Conservation (phyloP, 345 rosid genomes). For the rapeseed (Brassica napus) region DNA sequence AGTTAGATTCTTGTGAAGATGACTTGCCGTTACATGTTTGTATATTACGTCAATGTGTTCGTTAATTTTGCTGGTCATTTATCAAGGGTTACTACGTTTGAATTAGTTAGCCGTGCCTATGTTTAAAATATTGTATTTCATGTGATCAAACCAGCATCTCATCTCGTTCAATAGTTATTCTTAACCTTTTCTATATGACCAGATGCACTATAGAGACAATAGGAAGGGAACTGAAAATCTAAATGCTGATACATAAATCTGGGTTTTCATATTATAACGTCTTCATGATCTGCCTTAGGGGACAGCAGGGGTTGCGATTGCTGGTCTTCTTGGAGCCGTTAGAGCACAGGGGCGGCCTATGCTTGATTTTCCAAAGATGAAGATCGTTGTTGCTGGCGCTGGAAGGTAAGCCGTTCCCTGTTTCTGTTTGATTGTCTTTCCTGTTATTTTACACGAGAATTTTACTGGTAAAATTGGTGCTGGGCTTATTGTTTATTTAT, state of each 20-base stretch:
- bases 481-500: not conserved
- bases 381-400: conserved; percentile 98
- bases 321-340: conserved; percentile 98
- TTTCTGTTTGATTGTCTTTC: not conserved
- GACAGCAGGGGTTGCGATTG: conserved; percentile 97
- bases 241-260: conserved; percentile 3
- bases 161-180: conserved; percentile 9
- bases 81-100: not conserved
- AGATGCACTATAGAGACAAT: not conserved
- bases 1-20: not conserved
- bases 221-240: not conserved
- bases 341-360: conserved; percentile 97
- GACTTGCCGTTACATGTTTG: conserved; percentile 1
- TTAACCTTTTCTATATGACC: not conserved
- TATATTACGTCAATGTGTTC: not conserved
- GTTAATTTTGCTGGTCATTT: conserved; percentile 12
- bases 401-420: conserved; percentile 61
- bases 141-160: conserved; percentile 14
- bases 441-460: not conserved
- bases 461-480: not conserved
- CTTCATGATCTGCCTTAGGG: conserved; percentile 51
- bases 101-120: not conserved
- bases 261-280: conserved; percentile 9
- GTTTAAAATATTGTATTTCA: conserved; percentile 1
- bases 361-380: conserved; percentile 96